Evolutionary conservation across 768 basidiomycete species (phyloP).

Genomic region (Clathrus columnatus): DNA sequence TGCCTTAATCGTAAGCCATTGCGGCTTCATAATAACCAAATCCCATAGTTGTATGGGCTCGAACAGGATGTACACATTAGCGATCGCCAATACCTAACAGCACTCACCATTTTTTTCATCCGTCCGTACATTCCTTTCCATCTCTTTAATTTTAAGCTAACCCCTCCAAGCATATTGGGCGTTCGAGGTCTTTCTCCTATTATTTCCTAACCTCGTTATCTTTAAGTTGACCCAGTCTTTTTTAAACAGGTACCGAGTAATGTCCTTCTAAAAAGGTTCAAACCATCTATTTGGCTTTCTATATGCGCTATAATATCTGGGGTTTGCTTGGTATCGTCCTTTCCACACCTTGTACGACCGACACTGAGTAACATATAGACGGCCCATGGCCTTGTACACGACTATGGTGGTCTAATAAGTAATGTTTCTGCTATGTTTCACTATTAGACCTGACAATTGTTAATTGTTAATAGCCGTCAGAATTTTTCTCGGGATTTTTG

Average conservation of each 20-base stretch:
- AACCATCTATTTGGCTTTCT: constrained; percentile 58
- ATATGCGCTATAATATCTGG: constrained; percentile 36
- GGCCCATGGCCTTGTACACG: constrained; percentile 51
- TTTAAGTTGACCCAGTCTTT: neutral
- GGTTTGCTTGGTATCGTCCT: constrained; percentile 28
- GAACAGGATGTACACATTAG: constrained; percentile 47
- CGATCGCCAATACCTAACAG: constrained; percentile 57
- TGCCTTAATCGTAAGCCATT: constrained; percentile 12
- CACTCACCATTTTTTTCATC: constrained; percentile 69
- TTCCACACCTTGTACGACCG: neutral
- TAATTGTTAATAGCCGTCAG: constrained; percentile 8
- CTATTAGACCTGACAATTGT: neutral
- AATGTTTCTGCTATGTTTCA: constrained; percentile 18
- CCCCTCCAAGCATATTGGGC: constrained; percentile 32
- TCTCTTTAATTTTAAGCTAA: neutral
- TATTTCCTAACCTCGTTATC: too few species aligned
- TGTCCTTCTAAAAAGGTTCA: constrained; percentile 45
- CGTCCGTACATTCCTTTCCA: constrained; percentile 28
- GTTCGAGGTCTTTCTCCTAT: too few species aligned
- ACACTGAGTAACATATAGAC: constrained; percentile 30
- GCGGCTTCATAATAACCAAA: neutral
- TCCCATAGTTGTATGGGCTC: constrained; percentile 47
- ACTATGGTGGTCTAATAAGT: constrained; percentile 59
- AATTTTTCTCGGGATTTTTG: constrained; percentile 43
- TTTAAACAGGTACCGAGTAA: constrained; percentile 49